Base-by-base conservation (phyloP, 768 basidiomycete species). In the Pisolithus sp. region DNA sequence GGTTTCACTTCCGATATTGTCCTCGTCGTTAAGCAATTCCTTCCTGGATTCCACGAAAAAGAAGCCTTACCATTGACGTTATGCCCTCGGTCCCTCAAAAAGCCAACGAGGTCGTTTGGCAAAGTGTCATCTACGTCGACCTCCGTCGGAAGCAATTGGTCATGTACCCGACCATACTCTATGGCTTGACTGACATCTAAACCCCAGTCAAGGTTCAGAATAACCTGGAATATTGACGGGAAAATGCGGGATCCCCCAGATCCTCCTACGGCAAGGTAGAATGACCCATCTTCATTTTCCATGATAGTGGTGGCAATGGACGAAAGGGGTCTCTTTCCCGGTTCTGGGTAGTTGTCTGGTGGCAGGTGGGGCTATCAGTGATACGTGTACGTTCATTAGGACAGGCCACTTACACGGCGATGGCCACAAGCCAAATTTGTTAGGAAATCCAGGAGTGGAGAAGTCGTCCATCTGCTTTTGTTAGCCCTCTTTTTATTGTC, bases 221-320 rank as follows among this genome's bases (percentile, higher is more conserved):
- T 64, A 23, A 83, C 80, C 66, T 97, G 93, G 46, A 90, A 80
- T 9, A 94, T 66, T 0, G 90, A 71, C 1, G 81, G 74, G 64
- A 95, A 89, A 50, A 98, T 97, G 24, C 85, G 77, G 4, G 86
- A 82, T 24, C 95, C 94, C 7, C 95, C 95, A 0, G 92, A 83
- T 13, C 85, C 95, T 42, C 95, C 95, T 37, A 92, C 61, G 1
- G 83, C 81, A 13, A 85, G 69, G 61, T 81, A 83, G 55, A 94
- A 79, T 0, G 83, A 77, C 6, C 89, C 90, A 57, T 93, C 78
- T 0, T 68, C 64, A 55, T 89, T 60, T 61, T 96, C 91, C 9
- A 97, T 65, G 54, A 98, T 92, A 0, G 82, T 80, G 0, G 95
- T 87, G 2, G 76, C 66, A 0, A 78, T 96, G 1, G 93, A 96